These are phyloP conservation scores for Curvularia verruculosa DNA, from an alignment of 2,329 filamentous ascomycete species.

Conservation along the genomic window DNA sequence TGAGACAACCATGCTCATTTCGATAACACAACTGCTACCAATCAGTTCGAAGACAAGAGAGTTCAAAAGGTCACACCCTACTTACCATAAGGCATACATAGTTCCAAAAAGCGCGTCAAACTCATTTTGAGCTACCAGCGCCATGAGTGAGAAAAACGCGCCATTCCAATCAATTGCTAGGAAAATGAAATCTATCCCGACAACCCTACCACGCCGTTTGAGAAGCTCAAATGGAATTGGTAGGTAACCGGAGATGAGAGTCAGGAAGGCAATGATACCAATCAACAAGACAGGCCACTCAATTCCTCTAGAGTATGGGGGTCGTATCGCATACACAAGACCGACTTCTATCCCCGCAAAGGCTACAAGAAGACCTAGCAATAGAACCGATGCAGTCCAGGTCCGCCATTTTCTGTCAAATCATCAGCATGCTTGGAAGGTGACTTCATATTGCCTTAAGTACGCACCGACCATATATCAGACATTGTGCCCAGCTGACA, in stretches of 20 bases:
- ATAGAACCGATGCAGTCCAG: constrained; percentile 36
- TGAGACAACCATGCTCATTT: constrained; percentile 62
- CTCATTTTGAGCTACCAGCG: constrained; percentile 61
- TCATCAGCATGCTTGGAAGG: neutral
- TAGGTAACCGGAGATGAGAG: constrained; percentile 61
- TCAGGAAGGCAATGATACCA: constrained; percentile 61
- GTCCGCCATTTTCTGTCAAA: constrained; percentile 46
- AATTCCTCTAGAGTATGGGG: constrained; percentile 59
- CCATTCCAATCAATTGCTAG: constrained; percentile 64
- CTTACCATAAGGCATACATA: constrained; percentile 60
- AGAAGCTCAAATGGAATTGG: constrained; percentile 65
- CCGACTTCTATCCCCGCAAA: constrained; percentile 61
- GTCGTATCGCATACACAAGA: constrained; percentile 61
- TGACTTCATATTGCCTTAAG: too few species aligned
- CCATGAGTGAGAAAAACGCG: constrained; percentile 66
- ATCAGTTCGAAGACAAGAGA: neutral
- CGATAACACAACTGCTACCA: constrained; percentile 53
- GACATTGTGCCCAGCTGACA: constrained; percentile 56
- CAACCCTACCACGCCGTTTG: constrained; percentile 64
- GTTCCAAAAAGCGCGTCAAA: constrained; percentile 66
- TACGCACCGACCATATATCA: constrained; percentile 54
- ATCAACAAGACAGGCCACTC: constrained; percentile 59
- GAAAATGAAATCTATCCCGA: constrained; percentile 65
- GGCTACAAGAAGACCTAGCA: constrained; percentile 33
- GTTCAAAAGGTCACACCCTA: neutral